Evolutionary conservation across 2,329 filamentous ascomycete genomes (phyloP).

Genomic region (Ambrosiella cleistominuta): DNA sequence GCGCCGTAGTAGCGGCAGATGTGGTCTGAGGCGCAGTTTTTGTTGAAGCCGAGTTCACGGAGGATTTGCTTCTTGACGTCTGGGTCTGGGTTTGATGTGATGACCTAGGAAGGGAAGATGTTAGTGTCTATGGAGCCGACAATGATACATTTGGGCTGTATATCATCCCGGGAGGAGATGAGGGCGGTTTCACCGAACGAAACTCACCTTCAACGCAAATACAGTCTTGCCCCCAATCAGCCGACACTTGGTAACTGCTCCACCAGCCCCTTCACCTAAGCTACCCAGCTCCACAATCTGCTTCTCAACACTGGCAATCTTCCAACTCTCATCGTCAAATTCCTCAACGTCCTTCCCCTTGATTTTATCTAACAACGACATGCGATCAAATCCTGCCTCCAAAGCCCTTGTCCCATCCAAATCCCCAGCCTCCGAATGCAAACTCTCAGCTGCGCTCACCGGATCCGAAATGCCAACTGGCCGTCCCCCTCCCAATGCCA

Average conservation of each 20-base stretch:
- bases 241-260: constrained; percentile 80
- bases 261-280: constrained; percentile 85
- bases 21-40: constrained; percentile 85
- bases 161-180: too few relatives aligned
- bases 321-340: constrained; percentile 87
- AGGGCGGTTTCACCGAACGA: too few relatives aligned
- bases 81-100: constrained; percentile 93
- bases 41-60: constrained; percentile 92
- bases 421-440: constrained; percentile 62
- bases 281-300: constrained; percentile 78
- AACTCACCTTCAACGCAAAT: constrained; percentile 78
- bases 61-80: constrained; percentile 98
- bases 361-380: constrained; percentile 33
- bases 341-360: constrained; percentile 81
- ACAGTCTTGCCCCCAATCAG: constrained; percentile 83
- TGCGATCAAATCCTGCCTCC: constrained; percentile 53
- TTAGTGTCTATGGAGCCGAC: constrained; percentile 2
- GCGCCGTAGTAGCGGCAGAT: constrained; percentile 97
- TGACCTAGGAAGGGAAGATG: constrained; percentile 44
- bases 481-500: constrained; percentile 38
- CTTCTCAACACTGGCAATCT: constrained; percentile 75
- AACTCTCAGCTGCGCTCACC: constrained; percentile 57
- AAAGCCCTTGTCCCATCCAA: constrained; percentile 66
- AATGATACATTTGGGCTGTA: too few relatives aligned
- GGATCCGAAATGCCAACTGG: constrained; percentile 62